A percentile compares a stretch with the other conserved stretches of the same genome.
Conservation (phyloP, 1,139 yeast genomes). For the Saccharomyces pastorianus region DNA sequence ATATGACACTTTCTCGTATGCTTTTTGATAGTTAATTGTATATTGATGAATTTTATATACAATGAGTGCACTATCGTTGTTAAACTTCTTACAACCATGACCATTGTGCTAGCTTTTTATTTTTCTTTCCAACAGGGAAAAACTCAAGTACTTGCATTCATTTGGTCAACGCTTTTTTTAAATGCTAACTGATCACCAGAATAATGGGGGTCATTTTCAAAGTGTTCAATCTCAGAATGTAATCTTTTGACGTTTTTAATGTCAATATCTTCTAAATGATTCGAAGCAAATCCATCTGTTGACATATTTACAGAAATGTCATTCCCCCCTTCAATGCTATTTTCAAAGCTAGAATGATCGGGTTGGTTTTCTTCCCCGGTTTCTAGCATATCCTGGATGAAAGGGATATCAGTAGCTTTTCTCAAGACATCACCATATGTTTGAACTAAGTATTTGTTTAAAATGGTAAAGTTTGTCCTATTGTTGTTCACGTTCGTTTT, state of each 20-base stretch:
- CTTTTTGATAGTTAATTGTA: not conserved
- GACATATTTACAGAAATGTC: constrained; percentile 14
- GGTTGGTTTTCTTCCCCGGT: constrained; percentile 1
- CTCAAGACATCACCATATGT: constrained; percentile 38
- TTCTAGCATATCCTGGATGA: constrained; percentile 24
- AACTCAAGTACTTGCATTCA: not conserved
- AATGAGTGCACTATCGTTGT: not conserved
- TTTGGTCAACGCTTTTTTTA: not conserved
- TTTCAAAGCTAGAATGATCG: not conserved
- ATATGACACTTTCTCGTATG: not conserved
- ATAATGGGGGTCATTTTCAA: not conserved
- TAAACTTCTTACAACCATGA: not conserved
- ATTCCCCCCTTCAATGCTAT: constrained; percentile 5
- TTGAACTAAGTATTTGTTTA: constrained; percentile 45
- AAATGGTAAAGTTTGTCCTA: constrained; percentile 38
- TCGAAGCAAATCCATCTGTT: constrained; percentile 5
- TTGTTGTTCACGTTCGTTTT: not conserved
- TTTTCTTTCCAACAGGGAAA: not conserved
- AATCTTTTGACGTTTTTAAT: not conserved
- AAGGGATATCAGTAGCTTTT: constrained; percentile 31
- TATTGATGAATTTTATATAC: not conserved
- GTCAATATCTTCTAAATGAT: not conserved
- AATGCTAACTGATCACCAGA: not conserved
- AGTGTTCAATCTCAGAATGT: constrained; percentile 1
- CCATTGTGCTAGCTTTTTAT: not conserved